Base-by-base conservation (phyloP, 108 stramenopile species). In the Aurantiochytrium sp. region DNA sequence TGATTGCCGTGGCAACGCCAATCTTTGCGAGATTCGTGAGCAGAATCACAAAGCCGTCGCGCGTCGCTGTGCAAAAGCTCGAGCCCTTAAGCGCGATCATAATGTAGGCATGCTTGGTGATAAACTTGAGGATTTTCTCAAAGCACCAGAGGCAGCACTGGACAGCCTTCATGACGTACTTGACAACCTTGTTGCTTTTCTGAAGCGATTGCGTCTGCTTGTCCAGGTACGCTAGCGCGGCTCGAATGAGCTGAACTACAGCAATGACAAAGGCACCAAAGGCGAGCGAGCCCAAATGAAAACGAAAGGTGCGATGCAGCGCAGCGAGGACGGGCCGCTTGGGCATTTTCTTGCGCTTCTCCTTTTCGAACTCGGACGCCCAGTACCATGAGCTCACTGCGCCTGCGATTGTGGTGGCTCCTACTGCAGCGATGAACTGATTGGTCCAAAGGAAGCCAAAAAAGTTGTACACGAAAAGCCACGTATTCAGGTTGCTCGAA, bases 31-130 rank as follows among this genome's bases (percentile, higher is more conserved):
- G 14, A 44, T 93, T 92, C 57, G 71, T 49, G 59, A 97, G 35
- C 44, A 98, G 96, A 59, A 98, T 90, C 88, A 92, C 94, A 90
- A 97, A 97, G 58, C 95, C 96, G 76, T 95, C 91, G 42, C 92
- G 90, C 8, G 96, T 93, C 28, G 94, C 93, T 58, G 89, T 91
- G 89, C 96, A 96, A 94, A 98, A 98, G 91, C 92, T 59, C 12
- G 94, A 93, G 14, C 96, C 96, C 88, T 96, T 97, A 88, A 98
- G 97, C 12, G 98, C 97, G 35, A 95, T 96, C 72, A 96, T 95
- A 64, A 97, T 95, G 92, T 96, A 97, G 0, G 97, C 98, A 92
- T 97, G 95, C 87, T 97, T 96, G 92, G 95, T 96, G 88, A 98
- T 60, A 89, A 97, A 97, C 88, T 95, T 95, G 89, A 98, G 87